Percentiles rank a stretch among this genome's conserved stretches.
Evolutionary conservation across 73 alveolate species (phyloP).

Genomic region (Paramecium sonneborni): DNA sequence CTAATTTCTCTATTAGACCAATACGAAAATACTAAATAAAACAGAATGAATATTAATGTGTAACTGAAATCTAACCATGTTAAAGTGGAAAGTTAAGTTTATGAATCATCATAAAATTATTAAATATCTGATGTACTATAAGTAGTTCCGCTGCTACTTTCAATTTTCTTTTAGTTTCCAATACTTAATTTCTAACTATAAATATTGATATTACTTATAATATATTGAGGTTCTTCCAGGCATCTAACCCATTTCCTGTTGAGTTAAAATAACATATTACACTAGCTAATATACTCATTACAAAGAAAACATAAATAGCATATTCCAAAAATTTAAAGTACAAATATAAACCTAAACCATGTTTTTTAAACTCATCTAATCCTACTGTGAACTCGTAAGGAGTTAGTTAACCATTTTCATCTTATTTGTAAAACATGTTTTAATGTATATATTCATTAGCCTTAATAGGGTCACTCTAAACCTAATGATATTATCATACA

Average conservation of each 20-base stretch:
- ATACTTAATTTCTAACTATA: slow-evolving; percentile 15
- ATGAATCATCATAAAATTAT: neutral
- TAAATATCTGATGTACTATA: neutral
- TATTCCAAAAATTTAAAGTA: slow-evolving; percentile 15
- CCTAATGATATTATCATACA: neutral
- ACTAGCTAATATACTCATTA: slow-evolving; percentile 16
- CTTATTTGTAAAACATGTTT: neutral
- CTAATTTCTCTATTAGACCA: neutral
- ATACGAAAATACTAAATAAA: neutral
- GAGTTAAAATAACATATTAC: neutral
- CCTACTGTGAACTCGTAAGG: neutral
- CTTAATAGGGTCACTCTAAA: neutral
- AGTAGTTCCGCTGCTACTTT: neutral
- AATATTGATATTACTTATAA: neutral
- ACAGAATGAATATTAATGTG: neutral
- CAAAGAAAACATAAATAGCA: neutral
- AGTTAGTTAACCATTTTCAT: neutral
- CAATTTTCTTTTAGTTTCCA: neutral
- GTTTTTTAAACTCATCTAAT: neutral
- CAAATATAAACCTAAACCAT: slow-evolving; percentile 20
- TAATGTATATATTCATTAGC: neutral
- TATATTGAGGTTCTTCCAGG: slow-evolving; percentile 7
- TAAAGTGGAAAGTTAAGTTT: neutral
- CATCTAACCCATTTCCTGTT: slow-evolving; percentile 8
- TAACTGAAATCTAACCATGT: slow-evolving; percentile 38